Evolutionary conservation across 2,329 filamentous ascomycete species (phyloP).

Genomic region (Epichloe festucae): DNA sequence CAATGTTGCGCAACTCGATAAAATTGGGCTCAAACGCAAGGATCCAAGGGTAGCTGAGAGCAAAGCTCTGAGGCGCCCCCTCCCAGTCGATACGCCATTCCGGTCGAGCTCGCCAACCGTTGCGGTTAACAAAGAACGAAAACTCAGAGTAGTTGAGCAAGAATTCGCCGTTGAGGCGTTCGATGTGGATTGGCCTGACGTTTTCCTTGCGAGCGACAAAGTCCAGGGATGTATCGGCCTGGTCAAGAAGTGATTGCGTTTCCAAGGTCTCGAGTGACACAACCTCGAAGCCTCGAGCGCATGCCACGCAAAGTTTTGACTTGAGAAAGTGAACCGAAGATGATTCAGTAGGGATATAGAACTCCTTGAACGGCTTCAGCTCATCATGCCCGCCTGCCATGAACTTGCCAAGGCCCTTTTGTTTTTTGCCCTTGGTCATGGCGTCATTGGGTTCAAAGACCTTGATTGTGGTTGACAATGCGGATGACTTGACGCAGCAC

Average conservation of each 20-base stretch:
- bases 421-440: conserved; percentile 86
- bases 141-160: conserved; percentile 97
- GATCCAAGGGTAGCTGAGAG: conserved; percentile 92
- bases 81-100: conserved; percentile 99
- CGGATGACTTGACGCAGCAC: conserved; percentile 89
- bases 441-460: conserved; percentile 98
- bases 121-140: conserved; percentile 97
- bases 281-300: conserved; percentile 90
- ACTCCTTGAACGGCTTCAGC: conserved; percentile 94
- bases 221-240: conserved; percentile 94
- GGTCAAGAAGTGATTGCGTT: conserved; percentile 90
- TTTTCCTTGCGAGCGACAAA: conserved; percentile 91
- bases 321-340: conserved; percentile 96
- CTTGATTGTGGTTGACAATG: conserved; percentile 91
- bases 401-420: conserved; percentile 91
- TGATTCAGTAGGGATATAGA: conserved; percentile 97
- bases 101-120: conserved; percentile 88
- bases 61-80: conserved; percentile 81
- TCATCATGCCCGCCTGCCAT: conserved; percentile 88
- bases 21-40: conserved; percentile 95
- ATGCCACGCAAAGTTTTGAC: conserved; percentile 92
- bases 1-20: conserved; percentile 90
- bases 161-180: conserved; percentile 93
- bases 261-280: conserved; percentile 96
- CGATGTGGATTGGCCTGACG: conserved; percentile 91